These are phyloP conservation scores for Aureobasidium pullulans DNA, from an alignment of 2,329 filamentous ascomycete species.

Conservation along the genomic window DNA sequence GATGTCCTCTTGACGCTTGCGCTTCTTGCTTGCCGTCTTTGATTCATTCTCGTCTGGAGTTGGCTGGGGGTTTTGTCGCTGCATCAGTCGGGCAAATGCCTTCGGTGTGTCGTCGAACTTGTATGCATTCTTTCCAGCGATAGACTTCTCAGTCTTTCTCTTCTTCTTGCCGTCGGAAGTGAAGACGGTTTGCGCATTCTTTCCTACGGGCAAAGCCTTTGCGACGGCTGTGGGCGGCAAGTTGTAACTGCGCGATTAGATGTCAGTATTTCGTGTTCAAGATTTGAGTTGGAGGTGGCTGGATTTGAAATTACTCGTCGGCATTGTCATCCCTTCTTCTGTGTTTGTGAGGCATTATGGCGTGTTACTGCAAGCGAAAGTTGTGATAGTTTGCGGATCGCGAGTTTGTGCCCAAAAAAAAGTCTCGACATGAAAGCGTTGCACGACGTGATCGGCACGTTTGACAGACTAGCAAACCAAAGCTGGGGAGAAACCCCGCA, in stretches of 20 bases:
- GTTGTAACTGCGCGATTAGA: constrained; percentile 37
- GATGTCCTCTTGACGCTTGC: constrained; percentile 18
- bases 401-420: background rate
- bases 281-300: constrained; percentile 24
- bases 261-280: constrained; percentile 37
- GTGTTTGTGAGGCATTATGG: constrained; percentile 26
- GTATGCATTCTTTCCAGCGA: constrained; percentile 38
- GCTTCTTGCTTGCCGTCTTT: constrained; percentile 43
- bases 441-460: background rate
- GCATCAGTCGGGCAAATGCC: constrained; percentile 81
- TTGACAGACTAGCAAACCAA: background rate
- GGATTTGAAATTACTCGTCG: constrained; percentile 25
- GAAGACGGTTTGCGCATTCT: constrained; percentile 29
- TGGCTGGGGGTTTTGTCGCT: constrained; percentile 51
- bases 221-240: constrained; percentile 56
- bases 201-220: constrained; percentile 50
- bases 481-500: background rate
- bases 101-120: constrained; percentile 74
- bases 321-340: constrained; percentile 27
- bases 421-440: background rate
- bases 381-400: background rate
- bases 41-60: constrained; percentile 58
- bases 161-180: constrained; percentile 25
- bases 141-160: constrained; percentile 20
- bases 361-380: background rate